Evolutionary conservation across 306 rosid species (phyloP), one percentile per base, ranked within the genome.

Genomic region (Carpinus fangiana): DNA sequence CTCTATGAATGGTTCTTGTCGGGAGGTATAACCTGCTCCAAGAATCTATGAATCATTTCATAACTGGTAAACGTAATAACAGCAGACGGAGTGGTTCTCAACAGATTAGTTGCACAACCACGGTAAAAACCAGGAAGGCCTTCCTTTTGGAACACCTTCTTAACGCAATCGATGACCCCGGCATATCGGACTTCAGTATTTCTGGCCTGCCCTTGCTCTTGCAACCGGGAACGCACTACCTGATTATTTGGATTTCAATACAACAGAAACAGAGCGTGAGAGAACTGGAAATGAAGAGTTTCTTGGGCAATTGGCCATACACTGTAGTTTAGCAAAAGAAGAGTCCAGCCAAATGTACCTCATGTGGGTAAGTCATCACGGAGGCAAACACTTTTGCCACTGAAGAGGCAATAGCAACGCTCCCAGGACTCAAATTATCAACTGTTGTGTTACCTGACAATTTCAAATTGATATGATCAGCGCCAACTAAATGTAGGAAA

Each of bases 61-160:
- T 91, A 95, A 84, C 94, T 91, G 43, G 99, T 93, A 84, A 95
- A 91, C 5, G 97, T 92, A 81, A 95, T 93, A 62, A 95, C 95
- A 3, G 99, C 99, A 3, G 99, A 95, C 0, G 99, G 98, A 43
- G 97, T 93, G 82, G 99, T 93, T 87, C 99, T 81, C 70, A 95
- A 57, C 13, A 95, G 88, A 85, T 95, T 93, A 7, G 93, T 95
- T 1, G 90, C 98, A 8, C 99, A 92, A 69, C 99, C 99, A 1
- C 97, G 89, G 38, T 92, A 95, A 77, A 95, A 93, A 21, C 99
- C 99, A 0, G 84, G 76, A 76, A 95, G 45, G 75, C 99, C 99
- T 86, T 91, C 98, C 76, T 90, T 95, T 62, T 52, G 89, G 77
- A 88, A 89, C 77, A 95, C 96, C 86, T 95, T 92, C 83, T 84